Base-by-base conservation (phyloP, 2,329 filamentous ascomycete genomes). In the Penicillium sp. region DNA sequence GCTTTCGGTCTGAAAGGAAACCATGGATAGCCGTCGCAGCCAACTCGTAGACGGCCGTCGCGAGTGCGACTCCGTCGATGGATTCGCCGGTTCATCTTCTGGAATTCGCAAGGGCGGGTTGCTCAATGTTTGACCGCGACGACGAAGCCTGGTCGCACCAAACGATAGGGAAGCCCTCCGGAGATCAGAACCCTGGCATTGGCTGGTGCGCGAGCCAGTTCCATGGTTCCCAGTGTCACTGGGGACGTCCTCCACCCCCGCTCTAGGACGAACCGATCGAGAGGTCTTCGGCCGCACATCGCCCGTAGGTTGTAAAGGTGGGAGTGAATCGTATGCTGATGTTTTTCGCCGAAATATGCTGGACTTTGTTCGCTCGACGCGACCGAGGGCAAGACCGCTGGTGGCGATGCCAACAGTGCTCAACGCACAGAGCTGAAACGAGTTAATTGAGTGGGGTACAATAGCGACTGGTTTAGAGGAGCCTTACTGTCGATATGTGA, bases 401-500 rank as follows among this genome's bases (percentile, higher is more conserved):
- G 77, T 74, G 55, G 80, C 80, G 55, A 81, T 74, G 64, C 78
- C 79, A 68, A 82, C 72, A 59, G 79, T 81, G 72, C 79, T 79
- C 65, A 80, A 71, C 61, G 80, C 81, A 78, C 78, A 81, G 59
- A 84, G 75, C 79, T 82, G 58, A 28, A 29, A 24, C 32, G 7
- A 24, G 41, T 60, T 40, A 58, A 52, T 40, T 7, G 22, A 32
- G 37, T 13, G 5, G 24, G 32, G 8, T 22, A 22, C 10, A 22
- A 13, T n/a, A 16, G 26, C 32, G 14, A 26, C 13, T 5, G 40
- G 40, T 16, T 16, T 32, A 11, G 47, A 44, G 20, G 36, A 35
- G 23, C 35, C 62, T 64, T 60, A 71, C 68, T 44, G 67, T 69
- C 53, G 68, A 68, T 55, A 70, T 58, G 66, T 70, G 67, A 60